Evolutionary conservation across 768 basidiomycete genomes (phyloP).

Genomic region (Suillus tomentosus): DNA sequence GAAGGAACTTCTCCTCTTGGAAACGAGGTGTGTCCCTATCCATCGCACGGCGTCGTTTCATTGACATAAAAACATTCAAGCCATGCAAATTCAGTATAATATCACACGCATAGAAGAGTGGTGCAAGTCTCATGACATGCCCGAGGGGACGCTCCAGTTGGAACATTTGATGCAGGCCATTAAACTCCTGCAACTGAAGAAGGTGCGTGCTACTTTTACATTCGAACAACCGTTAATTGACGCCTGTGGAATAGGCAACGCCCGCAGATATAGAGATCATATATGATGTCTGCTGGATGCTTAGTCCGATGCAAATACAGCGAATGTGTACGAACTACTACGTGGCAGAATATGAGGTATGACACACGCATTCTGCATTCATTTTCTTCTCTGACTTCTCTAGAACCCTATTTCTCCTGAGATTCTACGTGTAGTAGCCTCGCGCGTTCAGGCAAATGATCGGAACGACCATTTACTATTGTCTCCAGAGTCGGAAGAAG

Average conservation of each 20-base stretch:
- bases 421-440: constrained; percentile 94
- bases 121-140: constrained; percentile 99
- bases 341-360: constrained; percentile 97
- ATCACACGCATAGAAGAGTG: constrained; percentile 97
- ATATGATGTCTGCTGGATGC: constrained; percentile 99
- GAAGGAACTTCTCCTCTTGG: constrained; percentile 99
- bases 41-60: constrained; percentile 1
- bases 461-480: constrained; percentile 96
- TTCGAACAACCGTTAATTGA: constrained; percentile 15
- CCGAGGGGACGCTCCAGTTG: constrained; percentile 94
- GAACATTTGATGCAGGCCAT: constrained; percentile 99
- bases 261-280: constrained; percentile 97
- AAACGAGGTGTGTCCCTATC: constrained; percentile 76
- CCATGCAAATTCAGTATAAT: constrained; percentile 99
- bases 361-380: constrained; percentile 20
- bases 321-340: constrained; percentile 99
- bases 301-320: constrained; percentile 98
- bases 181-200: constrained; percentile 96
- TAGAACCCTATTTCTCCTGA: constrained; percentile 97
- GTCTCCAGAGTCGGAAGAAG: constrained; percentile 95
- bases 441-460: constrained; percentile 94
- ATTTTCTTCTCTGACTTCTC: constrained; percentile 10
- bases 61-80: constrained; percentile 42
- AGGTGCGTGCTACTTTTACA: constrained; percentile 50
- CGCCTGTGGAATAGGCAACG: constrained; percentile 60